phyloP scores from a whole-genome alignment of 371 early-diverging fungal species.

The Apophysomyces trapeziformis region DNA sequence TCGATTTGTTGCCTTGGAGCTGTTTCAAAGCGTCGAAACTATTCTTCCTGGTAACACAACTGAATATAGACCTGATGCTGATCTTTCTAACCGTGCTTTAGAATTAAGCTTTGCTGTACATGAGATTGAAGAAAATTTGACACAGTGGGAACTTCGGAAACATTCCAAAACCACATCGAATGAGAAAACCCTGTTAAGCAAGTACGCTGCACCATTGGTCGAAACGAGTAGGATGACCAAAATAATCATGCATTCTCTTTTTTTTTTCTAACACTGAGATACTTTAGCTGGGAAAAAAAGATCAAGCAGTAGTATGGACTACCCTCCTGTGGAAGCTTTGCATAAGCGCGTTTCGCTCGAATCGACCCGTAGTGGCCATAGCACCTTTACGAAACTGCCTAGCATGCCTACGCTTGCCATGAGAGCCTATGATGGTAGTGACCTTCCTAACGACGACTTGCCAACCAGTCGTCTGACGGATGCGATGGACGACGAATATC shows the following conservation, averaged over 20 bases:
- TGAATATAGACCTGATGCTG: background rate
- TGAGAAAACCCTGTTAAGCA: background rate
- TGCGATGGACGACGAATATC: constrained; percentile 2
- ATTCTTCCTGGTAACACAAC: constrained; percentile 31
- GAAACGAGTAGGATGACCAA: constrained; percentile 12
- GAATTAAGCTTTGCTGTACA: constrained; percentile 47
- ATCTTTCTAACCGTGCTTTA: constrained; percentile 14
- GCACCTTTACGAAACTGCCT: constrained; percentile 7
- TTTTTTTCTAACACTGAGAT: background rate
- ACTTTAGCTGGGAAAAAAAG: constrained; percentile 6
- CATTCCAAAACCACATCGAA: background rate
- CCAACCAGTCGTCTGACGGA: background rate
- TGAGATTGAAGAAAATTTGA: constrained; percentile 40
- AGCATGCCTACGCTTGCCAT: constrained; percentile 14
- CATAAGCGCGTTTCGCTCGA: constrained; percentile 14
- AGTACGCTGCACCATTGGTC: constrained; percentile 3
- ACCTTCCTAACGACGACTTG: constrained; percentile 3
- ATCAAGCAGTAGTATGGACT: constrained; percentile 11
- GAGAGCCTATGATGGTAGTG: constrained; percentile 10
- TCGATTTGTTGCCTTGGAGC: constrained; percentile 63
- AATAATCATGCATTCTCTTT: constrained; percentile 3
- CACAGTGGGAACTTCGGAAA: constrained; percentile 40
- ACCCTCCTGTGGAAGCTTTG: background rate
- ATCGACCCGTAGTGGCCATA: constrained; percentile 3
- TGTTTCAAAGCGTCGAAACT: constrained; percentile 56